These are phyloP conservation scores for Hura crepitans DNA, from an alignment of 441 rosid species.

Conservation along the genomic window DNA sequence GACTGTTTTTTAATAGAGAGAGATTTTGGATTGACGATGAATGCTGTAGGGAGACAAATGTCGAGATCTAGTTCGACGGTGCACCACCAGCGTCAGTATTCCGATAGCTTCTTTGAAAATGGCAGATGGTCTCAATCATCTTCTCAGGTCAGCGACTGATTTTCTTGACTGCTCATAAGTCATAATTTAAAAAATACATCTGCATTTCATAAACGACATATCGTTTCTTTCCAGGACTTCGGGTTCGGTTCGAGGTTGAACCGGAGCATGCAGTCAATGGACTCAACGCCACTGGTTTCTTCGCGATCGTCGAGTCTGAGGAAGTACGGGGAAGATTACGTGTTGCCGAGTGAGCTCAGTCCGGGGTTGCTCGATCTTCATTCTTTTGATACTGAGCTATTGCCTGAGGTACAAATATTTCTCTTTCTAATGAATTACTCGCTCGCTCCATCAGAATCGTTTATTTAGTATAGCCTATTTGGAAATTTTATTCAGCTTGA, in stretches of 20 bases:
- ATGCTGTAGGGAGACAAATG: slow-evolving; percentile 38
- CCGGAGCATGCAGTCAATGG: slow-evolving; percentile 34
- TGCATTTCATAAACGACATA: background rate
- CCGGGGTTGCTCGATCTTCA: slow-evolving; percentile 66
- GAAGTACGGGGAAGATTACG: slow-evolving; percentile 42
- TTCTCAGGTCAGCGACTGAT: slow-evolving; percentile 24
- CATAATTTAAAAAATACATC: background rate
- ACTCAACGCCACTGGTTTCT: slow-evolving; percentile 35
- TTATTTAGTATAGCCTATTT: background rate
- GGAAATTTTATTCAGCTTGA: background rate
- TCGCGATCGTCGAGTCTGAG: slow-evolving; percentile 51
- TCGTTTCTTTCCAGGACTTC: slow-evolving; percentile 26
- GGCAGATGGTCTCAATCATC: slow-evolving; percentile 41
- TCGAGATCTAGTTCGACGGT: slow-evolving; percentile 38
- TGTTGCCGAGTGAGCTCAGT: slow-evolving; percentile 42
- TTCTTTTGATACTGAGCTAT: slow-evolving; percentile 60
- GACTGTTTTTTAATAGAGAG: background rate
- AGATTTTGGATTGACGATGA: slow-evolving; percentile 30
- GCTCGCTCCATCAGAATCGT: background rate
- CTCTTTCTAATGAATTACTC: background rate
- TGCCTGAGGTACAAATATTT: slow-evolving; percentile 37
- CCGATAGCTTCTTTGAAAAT: slow-evolving; percentile 44
- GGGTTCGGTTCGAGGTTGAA: slow-evolving; percentile 36
- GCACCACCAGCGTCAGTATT: slow-evolving; percentile 56
- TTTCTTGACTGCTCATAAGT: background rate